Conservation (phyloP, 495 filamentous ascomycete species). For the Rostrohypoxylon terebratum region DNA sequence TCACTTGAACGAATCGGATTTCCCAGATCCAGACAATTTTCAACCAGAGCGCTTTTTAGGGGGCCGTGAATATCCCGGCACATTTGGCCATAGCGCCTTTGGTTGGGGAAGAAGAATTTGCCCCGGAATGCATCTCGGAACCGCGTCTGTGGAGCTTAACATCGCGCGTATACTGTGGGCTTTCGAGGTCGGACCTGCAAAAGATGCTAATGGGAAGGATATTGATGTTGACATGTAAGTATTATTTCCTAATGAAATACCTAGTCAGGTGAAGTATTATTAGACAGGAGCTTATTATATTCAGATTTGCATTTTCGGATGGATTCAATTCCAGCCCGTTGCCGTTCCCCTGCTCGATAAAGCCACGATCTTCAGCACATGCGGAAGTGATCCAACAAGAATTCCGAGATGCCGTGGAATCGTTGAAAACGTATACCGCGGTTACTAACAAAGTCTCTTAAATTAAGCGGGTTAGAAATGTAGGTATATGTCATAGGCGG, state of each 20-base stretch:
- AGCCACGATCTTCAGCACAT: conserved; percentile 52
- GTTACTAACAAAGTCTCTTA: conserved; percentile 36
- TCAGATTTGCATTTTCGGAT: conserved; percentile 62
- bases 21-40: conserved; percentile 66
- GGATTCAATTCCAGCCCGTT: conserved; percentile 65
- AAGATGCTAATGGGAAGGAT: conserved; percentile 58
- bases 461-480: background rate
- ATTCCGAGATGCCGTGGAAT: conserved; percentile 40
- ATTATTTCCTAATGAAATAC: background rate
- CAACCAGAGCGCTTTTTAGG: conserved; percentile 57
- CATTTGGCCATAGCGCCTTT: conserved; percentile 67
- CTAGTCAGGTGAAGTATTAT: background rate
- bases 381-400: conserved; percentile 49
- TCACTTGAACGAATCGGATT: conserved; percentile 69
- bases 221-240: conserved; percentile 62
- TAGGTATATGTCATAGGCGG: background rate
- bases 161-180: conserved; percentile 67
- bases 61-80: conserved; percentile 61
- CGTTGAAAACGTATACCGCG: conserved; percentile 50
- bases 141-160: conserved; percentile 62
- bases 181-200: conserved; percentile 60
- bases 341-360: conserved; percentile 61
- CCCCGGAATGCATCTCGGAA: conserved; percentile 65
- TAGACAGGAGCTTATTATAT: background rate
- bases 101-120: conserved; percentile 70